Percentiles rank a stretch among this genome's conserved stretches.
Conservation (phyloP, 768 basidiomycete genomes). For the Arthromyces matolae region DNA sequence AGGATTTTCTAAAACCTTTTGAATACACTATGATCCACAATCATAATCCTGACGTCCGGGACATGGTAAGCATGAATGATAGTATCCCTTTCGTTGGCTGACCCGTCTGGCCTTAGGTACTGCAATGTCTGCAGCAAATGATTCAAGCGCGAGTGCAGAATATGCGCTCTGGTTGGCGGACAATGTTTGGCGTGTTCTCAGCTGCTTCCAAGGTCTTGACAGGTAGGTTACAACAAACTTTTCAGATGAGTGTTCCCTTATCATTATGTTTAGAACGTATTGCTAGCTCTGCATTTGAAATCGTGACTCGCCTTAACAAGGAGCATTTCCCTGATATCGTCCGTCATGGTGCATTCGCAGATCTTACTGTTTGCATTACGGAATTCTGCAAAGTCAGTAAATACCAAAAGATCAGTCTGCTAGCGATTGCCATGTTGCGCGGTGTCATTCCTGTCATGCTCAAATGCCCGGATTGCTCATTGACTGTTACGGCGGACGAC, state of each 20-base stretch:
- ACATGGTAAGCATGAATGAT: slow-evolving; percentile 63
- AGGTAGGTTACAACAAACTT: slow-evolving; percentile 41
- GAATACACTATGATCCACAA: slow-evolving; percentile 98
- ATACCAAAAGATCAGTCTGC: slow-evolving; percentile 95
- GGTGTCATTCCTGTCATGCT: slow-evolving; percentile 93
- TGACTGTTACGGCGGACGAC: slow-evolving; percentile 24
- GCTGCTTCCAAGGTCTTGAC: slow-evolving; percentile 92
- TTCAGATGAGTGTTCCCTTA: background rate
- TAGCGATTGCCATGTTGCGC: slow-evolving; percentile 95
- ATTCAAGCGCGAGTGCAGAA: slow-evolving; percentile 92
- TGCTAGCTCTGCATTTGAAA: slow-evolving; percentile 91
- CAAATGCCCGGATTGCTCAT: slow-evolving; percentile 62
- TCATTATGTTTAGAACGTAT: slow-evolving; percentile 65
- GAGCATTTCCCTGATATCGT: slow-evolving; percentile 92
- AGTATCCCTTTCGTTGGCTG: background rate
- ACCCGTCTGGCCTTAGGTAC: slow-evolving; percentile 48
- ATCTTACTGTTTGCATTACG: slow-evolving; percentile 94
- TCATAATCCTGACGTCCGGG: slow-evolving; percentile 90
- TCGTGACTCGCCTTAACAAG: slow-evolving; percentile 86
- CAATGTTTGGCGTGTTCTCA: slow-evolving; percentile 98
- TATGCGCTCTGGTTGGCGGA: slow-evolving; percentile 97
- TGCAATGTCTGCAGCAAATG: slow-evolving; percentile 99
- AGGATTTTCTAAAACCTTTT: slow-evolving; percentile 97
- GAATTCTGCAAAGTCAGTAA: slow-evolving; percentile 99
- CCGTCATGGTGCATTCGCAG: slow-evolving; percentile 90